Evolutionary conservation across 495 filamentous ascomycete genomes (phyloP).

Genomic region (Thozetella sp.): DNA sequence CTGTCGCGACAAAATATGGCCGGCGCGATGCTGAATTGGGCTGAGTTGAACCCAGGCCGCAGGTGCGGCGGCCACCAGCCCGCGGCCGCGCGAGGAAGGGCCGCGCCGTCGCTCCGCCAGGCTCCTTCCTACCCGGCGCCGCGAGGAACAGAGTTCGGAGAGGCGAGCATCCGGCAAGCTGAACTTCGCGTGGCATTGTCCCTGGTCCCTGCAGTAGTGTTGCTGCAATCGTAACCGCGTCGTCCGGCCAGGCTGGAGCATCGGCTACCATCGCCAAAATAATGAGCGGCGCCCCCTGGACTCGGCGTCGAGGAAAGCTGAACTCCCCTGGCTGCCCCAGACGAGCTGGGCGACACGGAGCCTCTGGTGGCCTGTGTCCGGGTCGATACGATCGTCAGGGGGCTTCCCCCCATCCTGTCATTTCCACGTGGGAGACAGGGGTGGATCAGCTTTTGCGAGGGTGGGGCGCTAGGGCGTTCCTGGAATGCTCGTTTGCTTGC

Average conservation of each 20-base stretch:
- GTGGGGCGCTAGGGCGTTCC: neutral
- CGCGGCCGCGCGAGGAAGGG: neutral
- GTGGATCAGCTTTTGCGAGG: constrained; percentile 1
- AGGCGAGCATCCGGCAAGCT: neutral
- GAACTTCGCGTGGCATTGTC: neutral
- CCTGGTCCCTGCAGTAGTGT: neutral
- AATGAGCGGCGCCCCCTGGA: too few relatives aligned
- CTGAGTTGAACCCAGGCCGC: neutral
- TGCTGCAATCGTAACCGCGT: too few relatives aligned
- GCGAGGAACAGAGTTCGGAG: neutral
- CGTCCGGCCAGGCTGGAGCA: too few relatives aligned
- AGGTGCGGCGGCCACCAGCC: neutral
- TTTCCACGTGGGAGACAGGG: constrained; percentile 2
- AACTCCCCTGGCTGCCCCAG: too few relatives aligned
- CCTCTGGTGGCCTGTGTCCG: neutral
- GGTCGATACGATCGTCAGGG: constrained; percentile 2
- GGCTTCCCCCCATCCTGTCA: neutral
- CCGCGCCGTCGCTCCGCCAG: neutral
- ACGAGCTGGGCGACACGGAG: neutral
- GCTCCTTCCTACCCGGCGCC: too few relatives aligned
- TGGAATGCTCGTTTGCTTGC: neutral
- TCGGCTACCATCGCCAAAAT: too few relatives aligned
- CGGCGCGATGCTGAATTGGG: neutral
- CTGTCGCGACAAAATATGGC: too few relatives aligned
- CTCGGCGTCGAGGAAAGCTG: too few relatives aligned